Base-by-base conservation (phyloP, 176 grass and related monocot species). In the Elaeis guineensis region DNA sequence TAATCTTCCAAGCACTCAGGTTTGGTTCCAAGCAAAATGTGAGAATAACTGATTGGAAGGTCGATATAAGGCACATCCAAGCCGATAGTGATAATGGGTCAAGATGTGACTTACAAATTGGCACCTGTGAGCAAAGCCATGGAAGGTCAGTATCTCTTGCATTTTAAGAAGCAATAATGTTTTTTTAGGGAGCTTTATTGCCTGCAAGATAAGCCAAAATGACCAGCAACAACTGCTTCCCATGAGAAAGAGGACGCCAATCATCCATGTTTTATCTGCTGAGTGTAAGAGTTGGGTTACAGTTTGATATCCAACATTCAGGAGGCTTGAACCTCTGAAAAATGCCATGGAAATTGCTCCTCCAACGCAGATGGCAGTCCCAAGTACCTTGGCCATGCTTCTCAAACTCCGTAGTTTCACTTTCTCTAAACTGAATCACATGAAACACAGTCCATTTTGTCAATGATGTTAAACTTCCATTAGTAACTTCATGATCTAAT, bases 171-270 rank as follows among this genome's bases (percentile, higher is more conserved):
- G 35, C 9, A 44, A 14, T 44, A 44, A 3, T 44, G 9, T 44
- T 44, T 11, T 44, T 12, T 44, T 8, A 2, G 8, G 11, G 52
- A 49, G 29, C 24, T 22, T 22, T 14, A 19, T 69, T 64, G 75
- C 81, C 83, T 90, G 87, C 54, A 83, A 30, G 66, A 90, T 80
- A 60, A 90, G 87, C 87, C 87, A 90, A 16, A 83, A 68, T 17
- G 87, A 86, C 87, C 87, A 90, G 65, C 67, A 90, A 52, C 28
- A 76, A 71, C 72, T 80, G 61, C 76, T 77, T 71, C 64, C 76
- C 11, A 90, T 48, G 4, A 90, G 69, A 70, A 73, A 74, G 6
- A 86, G 57, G 0, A 60, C 71, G 21, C 79, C 82, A 0, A 49
- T 53, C 16, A 86, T 22, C 87, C 82, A 83, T 17, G 73, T 64